These are phyloP conservation scores for Coemansia sp. DNA, from an alignment of 192 early-diverging fungal genomes.

Conservation along the genomic window DNA sequence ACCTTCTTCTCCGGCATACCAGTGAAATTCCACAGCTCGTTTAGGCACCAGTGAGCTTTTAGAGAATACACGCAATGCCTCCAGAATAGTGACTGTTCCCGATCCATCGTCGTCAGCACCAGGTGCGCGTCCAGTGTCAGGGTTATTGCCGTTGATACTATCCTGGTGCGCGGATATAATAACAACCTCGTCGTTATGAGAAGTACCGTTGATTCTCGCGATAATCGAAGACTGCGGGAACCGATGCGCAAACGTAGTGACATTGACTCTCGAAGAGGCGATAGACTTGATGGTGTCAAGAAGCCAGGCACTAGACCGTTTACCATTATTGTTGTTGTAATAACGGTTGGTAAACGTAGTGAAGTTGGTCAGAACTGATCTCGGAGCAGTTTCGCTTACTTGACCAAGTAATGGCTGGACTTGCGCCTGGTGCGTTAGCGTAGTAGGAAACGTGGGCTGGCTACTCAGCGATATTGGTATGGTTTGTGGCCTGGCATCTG, in stretches of 20 bases:
- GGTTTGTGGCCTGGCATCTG: conserved; percentile 1
- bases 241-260: conserved; percentile 8
- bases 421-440: conserved; percentile 52
- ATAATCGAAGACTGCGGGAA: conserved; percentile 35
- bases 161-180: conserved; percentile 91
- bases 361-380: conserved; percentile 67
- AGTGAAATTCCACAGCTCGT: conserved; percentile 88
- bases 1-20: conserved; percentile 87
- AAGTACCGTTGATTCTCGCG: conserved; percentile 16
- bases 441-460: conserved; percentile 40
- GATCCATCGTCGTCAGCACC: conserved; percentile 87
- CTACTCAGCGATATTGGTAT: not conserved
- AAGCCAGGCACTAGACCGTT: conserved; percentile 67
- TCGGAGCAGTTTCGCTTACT: conserved; percentile 64
- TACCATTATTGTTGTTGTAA: conserved; percentile 71
- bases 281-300: conserved; percentile 46
- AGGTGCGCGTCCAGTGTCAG: conserved; percentile 68
- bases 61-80: conserved; percentile 73
- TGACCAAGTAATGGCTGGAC: conserved; percentile 61
- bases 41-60: conserved; percentile 66
- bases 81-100: conserved; percentile 82
- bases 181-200: conserved; percentile 60
- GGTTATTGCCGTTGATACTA: conserved; percentile 77
- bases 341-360: conserved; percentile 83
- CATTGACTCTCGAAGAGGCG: conserved; percentile 10